Evolutionary conservation across 768 basidiomycete genomes (phyloP), one percentile per base, ranked within the genome.

Genomic region (Lentinus tigrinus): DNA sequence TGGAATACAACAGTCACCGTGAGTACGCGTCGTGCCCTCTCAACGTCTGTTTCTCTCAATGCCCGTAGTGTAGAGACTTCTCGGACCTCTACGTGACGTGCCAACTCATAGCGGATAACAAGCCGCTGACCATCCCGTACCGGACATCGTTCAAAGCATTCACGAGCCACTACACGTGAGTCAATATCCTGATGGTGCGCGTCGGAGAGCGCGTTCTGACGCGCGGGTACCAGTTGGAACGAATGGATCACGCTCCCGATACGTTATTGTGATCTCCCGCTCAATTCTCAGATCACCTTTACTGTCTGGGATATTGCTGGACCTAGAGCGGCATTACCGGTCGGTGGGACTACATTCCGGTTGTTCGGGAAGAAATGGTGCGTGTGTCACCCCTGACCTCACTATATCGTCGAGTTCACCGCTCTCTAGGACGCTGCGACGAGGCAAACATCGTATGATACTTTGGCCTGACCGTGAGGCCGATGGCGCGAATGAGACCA

Each of bases 291-390:
- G 66, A 80, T 99, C 51, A 89, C 91, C 0, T 90, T 98, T 67
- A 98, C 97, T 0, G 88, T 98, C 7, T 98, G 94, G 91, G 95
- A 98, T 68, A 95, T 95, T 57, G 89, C 86, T 37, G 90, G 91
- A 0, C 88, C 93, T 23, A 82, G 92, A 7, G 77, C 81, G 46
- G 86, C 92, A 2, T 78, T 84, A 17, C 91, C 95, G 6, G 88
- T 98, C 4, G 97, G 96, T 28, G 96, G 95, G 0, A 85, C 94
- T 3, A 97, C 94, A 0, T 89, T 98, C 68, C 80, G 85, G 19
- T 66, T 99, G 38, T 99, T 99, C 72, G 89, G 93, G 14, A 91
- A 92, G 83, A 97, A 98, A 77, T 89, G 89, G 95, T 91, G 59
- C 47, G 81, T 72, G 1, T 10, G 16, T 24, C 7, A 17, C 17